These are phyloP conservation scores for Tolypocladium sp. DNA, from an alignment of 2,329 filamentous ascomycete genomes.

Conservation along the genomic window DNA sequence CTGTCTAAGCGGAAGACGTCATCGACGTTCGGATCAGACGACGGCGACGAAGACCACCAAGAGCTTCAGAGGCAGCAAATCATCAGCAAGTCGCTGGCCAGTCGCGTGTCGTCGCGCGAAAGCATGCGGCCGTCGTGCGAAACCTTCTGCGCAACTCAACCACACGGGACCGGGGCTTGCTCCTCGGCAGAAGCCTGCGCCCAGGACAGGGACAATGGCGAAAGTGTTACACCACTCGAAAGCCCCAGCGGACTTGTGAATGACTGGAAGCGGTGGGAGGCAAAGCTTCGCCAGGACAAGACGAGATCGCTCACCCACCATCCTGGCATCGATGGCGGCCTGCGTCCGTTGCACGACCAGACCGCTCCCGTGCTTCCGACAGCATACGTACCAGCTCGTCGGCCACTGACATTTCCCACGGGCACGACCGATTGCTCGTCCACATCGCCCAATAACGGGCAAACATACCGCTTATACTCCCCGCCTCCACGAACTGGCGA, in stretches of 20 bases:
- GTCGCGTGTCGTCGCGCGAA: conserved; percentile 13
- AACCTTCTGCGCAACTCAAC: neutral
- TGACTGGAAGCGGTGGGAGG: conserved; percentile 32
- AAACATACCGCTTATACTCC: neutral
- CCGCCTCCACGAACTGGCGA: neutral
- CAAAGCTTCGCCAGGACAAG: conserved; percentile 19
- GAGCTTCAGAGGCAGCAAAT: conserved; percentile 29
- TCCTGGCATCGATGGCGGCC: conserved; percentile 12
- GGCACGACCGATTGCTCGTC: neutral
- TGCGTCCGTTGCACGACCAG: neutral
- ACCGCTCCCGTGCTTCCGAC: neutral
- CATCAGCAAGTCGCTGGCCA: conserved; percentile 34
- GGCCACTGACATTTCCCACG: neutral
- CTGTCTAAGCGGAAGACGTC: neutral
- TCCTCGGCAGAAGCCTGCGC: neutral
- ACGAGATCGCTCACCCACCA: conserved; percentile 17
- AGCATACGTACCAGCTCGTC: neutral
- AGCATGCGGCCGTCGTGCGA: neutral
- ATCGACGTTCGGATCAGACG: neutral
- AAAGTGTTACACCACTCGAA: neutral
- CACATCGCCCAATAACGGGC: neutral
- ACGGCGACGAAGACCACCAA: conserved; percentile 13
- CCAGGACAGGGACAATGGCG: neutral
- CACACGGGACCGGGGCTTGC: neutral
- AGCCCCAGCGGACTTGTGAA: conserved; percentile 11